These are phyloP conservation scores for Cucurbita argyrosperma DNA, from an alignment of 306 rosid genomes.

Conservation along the genomic window DNA sequence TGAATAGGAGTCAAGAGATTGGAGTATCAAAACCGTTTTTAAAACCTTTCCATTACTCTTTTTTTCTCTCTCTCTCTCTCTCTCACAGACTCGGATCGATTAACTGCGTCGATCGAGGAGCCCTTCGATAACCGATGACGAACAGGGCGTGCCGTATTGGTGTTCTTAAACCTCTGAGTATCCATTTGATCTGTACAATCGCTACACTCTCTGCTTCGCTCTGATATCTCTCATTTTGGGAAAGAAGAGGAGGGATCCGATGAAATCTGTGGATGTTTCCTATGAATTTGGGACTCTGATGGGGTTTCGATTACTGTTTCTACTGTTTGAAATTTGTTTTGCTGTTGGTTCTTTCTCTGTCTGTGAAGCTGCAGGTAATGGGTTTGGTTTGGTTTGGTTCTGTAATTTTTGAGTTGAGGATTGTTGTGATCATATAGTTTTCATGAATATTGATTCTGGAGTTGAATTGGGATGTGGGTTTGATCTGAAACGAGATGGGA, in stretches of 20 bases:
- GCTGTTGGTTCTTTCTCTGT: constrained; percentile 20
- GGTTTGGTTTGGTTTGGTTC: constrained; percentile 3
- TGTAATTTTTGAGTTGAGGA: not conserved
- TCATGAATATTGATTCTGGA: not conserved
- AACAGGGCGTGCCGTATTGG: constrained; percentile 11
- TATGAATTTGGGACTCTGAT: constrained; percentile 20
- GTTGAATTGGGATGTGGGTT: constrained; percentile 15
- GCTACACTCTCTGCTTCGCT: constrained; percentile 10
- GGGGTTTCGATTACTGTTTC: constrained; percentile 31
- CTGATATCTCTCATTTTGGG: constrained; percentile 15
- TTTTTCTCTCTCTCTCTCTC: not conserved
- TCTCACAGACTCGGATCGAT: constrained; percentile 15
- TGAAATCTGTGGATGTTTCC: constrained; percentile 14
- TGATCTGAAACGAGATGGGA: not conserved
- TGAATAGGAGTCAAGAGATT: constrained; percentile 24
- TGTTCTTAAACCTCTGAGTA: constrained; percentile 23
- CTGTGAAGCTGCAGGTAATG: constrained; percentile 62
- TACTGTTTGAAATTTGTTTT: constrained; percentile 35
- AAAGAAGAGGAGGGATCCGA: constrained; percentile 26
- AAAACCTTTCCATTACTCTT: constrained; percentile 10
- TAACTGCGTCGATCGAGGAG: constrained; percentile 12
- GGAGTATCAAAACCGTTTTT: constrained; percentile 1
- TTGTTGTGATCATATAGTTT: constrained; percentile 6
- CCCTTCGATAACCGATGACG: constrained; percentile 11
- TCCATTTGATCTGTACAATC: constrained; percentile 13